Percentiles rank a stretch among this genome's conserved stretches.
Conservation (phyloP, 2,329 filamentous ascomycete genomes). For the Talaromyces pinophilus region DNA sequence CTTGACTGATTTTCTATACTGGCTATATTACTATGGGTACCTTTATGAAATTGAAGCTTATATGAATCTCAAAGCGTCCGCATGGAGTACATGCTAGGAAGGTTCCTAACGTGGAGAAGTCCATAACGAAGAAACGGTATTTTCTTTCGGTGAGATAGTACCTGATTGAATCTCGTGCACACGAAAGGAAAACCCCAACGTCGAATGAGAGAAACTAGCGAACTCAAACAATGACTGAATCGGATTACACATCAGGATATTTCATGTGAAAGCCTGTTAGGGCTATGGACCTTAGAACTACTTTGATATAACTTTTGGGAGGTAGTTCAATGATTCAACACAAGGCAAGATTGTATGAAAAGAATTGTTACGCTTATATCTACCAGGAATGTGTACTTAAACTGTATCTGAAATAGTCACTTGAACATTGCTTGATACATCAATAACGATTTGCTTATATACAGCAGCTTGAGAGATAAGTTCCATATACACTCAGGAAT, state of each 20-base stretch:
- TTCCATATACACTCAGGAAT: neutral
- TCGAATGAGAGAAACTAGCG: neutral
- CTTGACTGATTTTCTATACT: neutral
- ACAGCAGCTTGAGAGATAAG: neutral
- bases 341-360: neutral
- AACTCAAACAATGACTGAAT: neutral
- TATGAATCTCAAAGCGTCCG: conserved; percentile 12
- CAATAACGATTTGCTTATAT: neutral
- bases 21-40: neutral
- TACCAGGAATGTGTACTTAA: neutral
- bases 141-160: conserved; percentile 19
- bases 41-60: neutral
- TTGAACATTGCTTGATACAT: neutral
- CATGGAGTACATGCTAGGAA: conserved; percentile 24
- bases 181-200: neutral
- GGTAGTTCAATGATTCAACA: neutral
- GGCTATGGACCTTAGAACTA: neutral
- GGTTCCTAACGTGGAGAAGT: conserved; percentile 10
- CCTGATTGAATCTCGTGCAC: neutral
- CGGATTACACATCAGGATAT: neutral
- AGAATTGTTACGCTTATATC: neutral
- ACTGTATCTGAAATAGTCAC: neutral
- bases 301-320: neutral
- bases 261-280: neutral
- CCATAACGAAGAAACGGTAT: conserved; percentile 21